Evolutionary conservation across 2,329 filamentous ascomycete species (phyloP).

Genomic region (Raffaelea deltoideospora): DNA sequence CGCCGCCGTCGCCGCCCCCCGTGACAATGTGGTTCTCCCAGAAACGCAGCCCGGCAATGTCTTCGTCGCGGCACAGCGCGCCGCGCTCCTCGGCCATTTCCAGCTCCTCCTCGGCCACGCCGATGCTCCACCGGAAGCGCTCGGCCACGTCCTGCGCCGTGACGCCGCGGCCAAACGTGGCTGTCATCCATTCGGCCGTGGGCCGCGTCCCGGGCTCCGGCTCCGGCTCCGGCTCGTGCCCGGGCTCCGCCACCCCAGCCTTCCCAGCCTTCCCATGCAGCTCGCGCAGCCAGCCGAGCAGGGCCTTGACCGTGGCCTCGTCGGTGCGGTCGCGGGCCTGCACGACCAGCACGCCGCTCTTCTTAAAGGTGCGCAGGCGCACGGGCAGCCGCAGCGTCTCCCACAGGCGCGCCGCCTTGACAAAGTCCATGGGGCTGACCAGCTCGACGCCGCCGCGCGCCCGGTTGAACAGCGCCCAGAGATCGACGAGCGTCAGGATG

Average conservation of each 20-base stretch:
- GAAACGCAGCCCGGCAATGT: conserved; percentile 79
- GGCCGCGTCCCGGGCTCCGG: conserved; percentile 43
- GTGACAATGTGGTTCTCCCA: conserved; percentile 67
- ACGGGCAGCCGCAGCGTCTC: conserved; percentile 76
- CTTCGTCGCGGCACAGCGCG: conserved; percentile 76
- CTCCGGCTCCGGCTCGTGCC: too few species aligned
- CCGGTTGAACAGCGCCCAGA: conserved; percentile 92
- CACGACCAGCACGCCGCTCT: conserved; percentile 86
- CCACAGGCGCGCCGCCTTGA: conserved; percentile 79
- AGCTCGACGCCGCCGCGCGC: conserved; percentile 87
- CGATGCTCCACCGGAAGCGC: conserved; percentile 90
- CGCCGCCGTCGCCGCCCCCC: conserved; percentile 19
- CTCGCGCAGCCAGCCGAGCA: conserved; percentile 65
- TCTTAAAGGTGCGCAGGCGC: conserved; percentile 75
- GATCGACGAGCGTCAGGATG: conserved; percentile 76
- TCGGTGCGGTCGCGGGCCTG: conserved; percentile 81
- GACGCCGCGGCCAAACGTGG: conserved; percentile 64
- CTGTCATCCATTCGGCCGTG: conserved; percentile 63
- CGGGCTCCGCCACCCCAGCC: too few species aligned
- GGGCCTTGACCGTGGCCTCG: conserved; percentile 66
- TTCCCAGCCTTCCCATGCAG: too few species aligned
- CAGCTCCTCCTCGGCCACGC: conserved; percentile 86
- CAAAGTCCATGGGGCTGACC: conserved; percentile 80
- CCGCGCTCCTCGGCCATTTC: conserved; percentile 95
- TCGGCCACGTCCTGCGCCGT: conserved; percentile 83